Base-by-base conservation (phyloP, 345 rosid genomes). In the Lumnitzera racemosa region DNA sequence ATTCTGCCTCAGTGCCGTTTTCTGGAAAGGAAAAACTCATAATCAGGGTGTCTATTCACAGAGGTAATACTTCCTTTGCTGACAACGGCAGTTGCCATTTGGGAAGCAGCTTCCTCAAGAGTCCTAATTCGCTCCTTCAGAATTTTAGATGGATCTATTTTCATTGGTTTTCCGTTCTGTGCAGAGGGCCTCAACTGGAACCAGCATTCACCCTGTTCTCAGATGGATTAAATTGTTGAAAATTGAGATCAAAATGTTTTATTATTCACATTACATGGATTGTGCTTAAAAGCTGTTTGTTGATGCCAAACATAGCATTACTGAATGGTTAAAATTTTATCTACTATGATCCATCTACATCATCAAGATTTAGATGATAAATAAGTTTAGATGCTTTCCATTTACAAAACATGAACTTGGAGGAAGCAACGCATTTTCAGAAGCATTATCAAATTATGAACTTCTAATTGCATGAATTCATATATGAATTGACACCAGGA, bases 201-300 rank as follows among this genome's bases (percentile, higher is more conserved):
- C 88, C 85, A 83, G 72, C 81, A 70, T 70, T 83, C 88, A 59
- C 70, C 69, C 88, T 83, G 77, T 51, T 49, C 73, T 53, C 27
- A 54, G 15, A 46, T 6, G 15, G 17, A 12, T 15, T 4, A 29
- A 58, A 15, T 46, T 58, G 12, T 23, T 49, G 14, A 1, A 51
- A 15, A 13, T 13, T 20, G 6, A 15, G 12, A 25, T 47, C 41
- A 12, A 56, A 24, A 56, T 4, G 20, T 14, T 56, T 14, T 13
- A 56, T 47, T 46, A 24, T 46, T 23, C 29, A 58, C 17, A 36
- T 5, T 9, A 36, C 43, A 36, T 1, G 7, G 43, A 36, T 36
- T 36, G 43, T 9, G 9, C 43, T 7, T 36, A 36, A 36, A 36
- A 1, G 43, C 43, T 36, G 43, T 4, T 36, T 36, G 43, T 36